These are phyloP conservation scores for Talaromyces funiculosus DNA, from an alignment of 2,329 filamentous ascomycete genomes.

Conservation along the genomic window DNA sequence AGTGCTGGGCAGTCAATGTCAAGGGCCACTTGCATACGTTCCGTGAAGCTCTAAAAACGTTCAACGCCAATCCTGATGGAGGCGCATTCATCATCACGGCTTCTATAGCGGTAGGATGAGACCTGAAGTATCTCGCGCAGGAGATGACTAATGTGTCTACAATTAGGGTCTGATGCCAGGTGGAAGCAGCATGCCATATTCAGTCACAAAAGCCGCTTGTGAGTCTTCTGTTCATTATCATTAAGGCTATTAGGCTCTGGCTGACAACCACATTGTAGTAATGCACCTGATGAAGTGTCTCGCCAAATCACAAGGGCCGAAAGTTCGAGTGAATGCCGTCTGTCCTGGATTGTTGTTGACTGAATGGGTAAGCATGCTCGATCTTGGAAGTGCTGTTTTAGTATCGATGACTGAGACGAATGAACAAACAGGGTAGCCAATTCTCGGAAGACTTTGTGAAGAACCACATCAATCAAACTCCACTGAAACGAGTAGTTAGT, in stretches of 20 bases:
- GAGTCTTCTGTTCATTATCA: conserved; percentile 8
- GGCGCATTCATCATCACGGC: conserved; percentile 60
- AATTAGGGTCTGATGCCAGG: conserved; percentile 45
- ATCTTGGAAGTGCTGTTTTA: neutral
- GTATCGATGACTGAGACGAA: neutral
- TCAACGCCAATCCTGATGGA: conserved; percentile 57
- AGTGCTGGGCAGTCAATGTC: conserved; percentile 61
- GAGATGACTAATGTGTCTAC: neutral
- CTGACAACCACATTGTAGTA: conserved; percentile 29
- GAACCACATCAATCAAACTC: conserved; percentile 49
- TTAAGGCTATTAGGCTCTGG: neutral
- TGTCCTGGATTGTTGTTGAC: conserved; percentile 61
- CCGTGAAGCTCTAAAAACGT: conserved; percentile 53
- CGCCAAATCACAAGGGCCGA: conserved; percentile 56
- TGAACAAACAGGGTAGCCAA: conserved; percentile 42
- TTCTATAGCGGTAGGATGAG: conserved; percentile 49
- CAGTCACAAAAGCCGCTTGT: conserved; percentile 71
- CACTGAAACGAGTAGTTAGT: conserved; percentile 53
- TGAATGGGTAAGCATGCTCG: conserved; percentile 52
- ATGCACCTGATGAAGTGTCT: conserved; percentile 62
- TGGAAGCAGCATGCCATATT: conserved; percentile 63
- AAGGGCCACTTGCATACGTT: conserved; percentile 51
- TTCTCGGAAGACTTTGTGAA: conserved; percentile 56
- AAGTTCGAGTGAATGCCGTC: conserved; percentile 60
- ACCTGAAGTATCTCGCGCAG: conserved; percentile 2